Evolutionary conservation across 2,329 filamentous ascomycete species (phyloP).

Genomic region (Penicillium italicum): DNA sequence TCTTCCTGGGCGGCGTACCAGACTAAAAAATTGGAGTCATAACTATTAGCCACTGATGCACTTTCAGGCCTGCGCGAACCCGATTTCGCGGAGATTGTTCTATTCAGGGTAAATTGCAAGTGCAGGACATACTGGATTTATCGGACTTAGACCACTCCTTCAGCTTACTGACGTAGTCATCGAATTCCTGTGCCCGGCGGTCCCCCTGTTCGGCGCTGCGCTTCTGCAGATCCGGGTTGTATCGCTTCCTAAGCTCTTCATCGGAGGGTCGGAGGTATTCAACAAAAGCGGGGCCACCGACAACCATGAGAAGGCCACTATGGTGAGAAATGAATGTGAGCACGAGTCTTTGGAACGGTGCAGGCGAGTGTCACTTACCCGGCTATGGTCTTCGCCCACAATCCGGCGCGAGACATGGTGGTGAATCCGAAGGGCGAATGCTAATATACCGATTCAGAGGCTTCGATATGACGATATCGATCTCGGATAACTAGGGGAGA

Average conservation of each 20-base stretch:
- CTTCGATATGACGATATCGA: neutral
- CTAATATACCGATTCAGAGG: neutral
- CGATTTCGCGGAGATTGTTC: neutral
- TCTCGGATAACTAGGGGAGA: conserved; percentile 2
- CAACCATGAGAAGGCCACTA: conserved; percentile 67
- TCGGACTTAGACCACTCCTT: conserved; percentile 89
- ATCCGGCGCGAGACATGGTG: conserved; percentile 45
- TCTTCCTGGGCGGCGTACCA: conserved; percentile 41
- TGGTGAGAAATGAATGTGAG: conserved; percentile 6
- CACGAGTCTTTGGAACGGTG: conserved; percentile 7
- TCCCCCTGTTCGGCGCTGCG: conserved; percentile 75
- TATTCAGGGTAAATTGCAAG: neutral
- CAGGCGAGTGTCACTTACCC: conserved; percentile 52
- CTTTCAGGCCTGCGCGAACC: neutral
- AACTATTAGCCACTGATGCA: conserved; percentile 3
- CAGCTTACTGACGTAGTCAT: conserved; percentile 76
- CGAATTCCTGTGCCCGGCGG: conserved; percentile 77
- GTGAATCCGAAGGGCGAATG: neutral
- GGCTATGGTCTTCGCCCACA: conserved; percentile 65
- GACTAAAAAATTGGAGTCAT: conserved; percentile 26
- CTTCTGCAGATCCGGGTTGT: conserved; percentile 92
- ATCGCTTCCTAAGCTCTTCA: conserved; percentile 83
- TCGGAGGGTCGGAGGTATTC: conserved; percentile 71
- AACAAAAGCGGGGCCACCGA: conserved; percentile 83
- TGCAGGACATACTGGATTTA: conserved; percentile 68